Conservation (phyloP, 345 rosid species). For the Hibiscus trionum region DNA sequence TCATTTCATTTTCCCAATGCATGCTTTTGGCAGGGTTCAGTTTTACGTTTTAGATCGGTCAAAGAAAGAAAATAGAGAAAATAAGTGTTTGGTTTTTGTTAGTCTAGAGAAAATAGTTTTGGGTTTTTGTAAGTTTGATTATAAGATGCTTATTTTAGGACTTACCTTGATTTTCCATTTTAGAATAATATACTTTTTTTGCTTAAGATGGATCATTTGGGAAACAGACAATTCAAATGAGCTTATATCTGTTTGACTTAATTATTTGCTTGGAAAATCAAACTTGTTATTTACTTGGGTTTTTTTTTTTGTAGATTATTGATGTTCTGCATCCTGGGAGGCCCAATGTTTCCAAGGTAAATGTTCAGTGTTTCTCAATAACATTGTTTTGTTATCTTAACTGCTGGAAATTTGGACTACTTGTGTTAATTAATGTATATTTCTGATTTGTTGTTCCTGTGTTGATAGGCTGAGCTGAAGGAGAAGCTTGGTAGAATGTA, state of each 20-base stretch:
- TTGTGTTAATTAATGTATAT: background rate
- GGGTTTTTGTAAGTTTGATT: background rate
- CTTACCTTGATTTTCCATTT: background rate
- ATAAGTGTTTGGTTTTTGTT: background rate
- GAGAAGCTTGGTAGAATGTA: conserved; percentile 49
- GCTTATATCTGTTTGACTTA: background rate
- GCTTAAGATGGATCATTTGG: background rate
- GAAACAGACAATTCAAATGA: background rate
- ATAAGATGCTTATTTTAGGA: background rate
- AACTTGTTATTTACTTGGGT: background rate
- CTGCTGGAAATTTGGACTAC: background rate
- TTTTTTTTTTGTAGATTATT: conserved; percentile 28
- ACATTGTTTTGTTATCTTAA: background rate
- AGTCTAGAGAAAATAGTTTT: background rate
- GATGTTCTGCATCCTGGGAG: conserved; percentile 79
- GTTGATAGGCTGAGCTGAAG: conserved; percentile 47
- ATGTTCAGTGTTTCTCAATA: background rate
- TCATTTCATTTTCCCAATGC: background rate
- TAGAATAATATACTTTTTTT: background rate
- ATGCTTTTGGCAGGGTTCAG: no score
- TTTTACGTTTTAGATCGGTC: background rate
- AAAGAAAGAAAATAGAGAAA: background rate
- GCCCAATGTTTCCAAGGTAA: conserved; percentile 66
- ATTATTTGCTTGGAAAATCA: background rate
- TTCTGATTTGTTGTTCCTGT: background rate